Evolutionary conservation across 768 basidiomycete species (phyloP), one percentile per base, ranked within the genome.

Genomic region (Hericium rajendrae): DNA sequence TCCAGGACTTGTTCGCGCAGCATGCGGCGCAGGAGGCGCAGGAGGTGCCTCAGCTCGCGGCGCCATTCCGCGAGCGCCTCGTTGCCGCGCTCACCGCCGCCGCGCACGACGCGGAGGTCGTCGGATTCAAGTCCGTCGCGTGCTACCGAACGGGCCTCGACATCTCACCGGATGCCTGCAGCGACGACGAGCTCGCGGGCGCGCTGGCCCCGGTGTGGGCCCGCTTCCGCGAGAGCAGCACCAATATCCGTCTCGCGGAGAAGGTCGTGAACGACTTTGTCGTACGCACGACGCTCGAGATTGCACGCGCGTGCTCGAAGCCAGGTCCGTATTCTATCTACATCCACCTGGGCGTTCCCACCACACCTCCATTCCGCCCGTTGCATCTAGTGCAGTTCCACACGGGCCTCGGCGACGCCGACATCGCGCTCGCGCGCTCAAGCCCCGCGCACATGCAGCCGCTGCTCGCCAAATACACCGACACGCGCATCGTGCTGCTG

Each of bases 111-210:
- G 63, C 70, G 0, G 70, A 74, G 37, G 84, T 88, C 10, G 86
- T 72, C 1, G 81, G 78, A 1, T 87, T 88, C 76, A 91, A 91
- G 67, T 88, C 86, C 10, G 77, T 89, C 48, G 76, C 82, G 1
- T 88, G 87, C 69, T 91, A 91, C 66, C 80, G 89, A 51, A 86
- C 87, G 0, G 89, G 89, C 2, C 72, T 91, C 48, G 74, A 82
- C 62, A 74, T 91, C 26, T 64, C 70, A 2, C 28, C 28, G 28
- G 59, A 70, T 0, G 59, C 62, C 2, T 59, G 56, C 11, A 67
- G 70, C 22, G 71, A 70, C 50, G 13, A 22, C 6, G 53, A 39
- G 3, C 60, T 53, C 26, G 4, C 16, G 22, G 4, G 16, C 11
- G 61, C 57, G 10, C 6, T 58, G 32, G 4, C 20, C 8, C 16